A percentile compares a stretch with the other conserved stretches of the same genome.
These are phyloP conservation scores for Hypoxylon perforatum DNA, from an alignment of 495 filamentous ascomycete species.

Conservation along the genomic window DNA sequence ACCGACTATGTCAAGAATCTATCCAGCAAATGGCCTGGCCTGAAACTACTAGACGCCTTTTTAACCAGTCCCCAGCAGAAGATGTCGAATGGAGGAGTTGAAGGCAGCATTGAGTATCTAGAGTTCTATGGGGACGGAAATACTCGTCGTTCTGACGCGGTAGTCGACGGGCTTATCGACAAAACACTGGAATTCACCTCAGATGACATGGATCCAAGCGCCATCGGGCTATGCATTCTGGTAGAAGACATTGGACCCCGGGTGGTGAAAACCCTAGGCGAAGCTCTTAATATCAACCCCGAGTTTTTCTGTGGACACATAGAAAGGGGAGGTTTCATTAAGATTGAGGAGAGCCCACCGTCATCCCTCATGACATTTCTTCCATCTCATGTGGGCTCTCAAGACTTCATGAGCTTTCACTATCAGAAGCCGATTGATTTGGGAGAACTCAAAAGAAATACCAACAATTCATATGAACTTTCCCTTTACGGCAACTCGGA, in stretches of 20 bases:
- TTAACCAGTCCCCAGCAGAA: no score
- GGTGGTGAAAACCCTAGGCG: constrained; percentile 4
- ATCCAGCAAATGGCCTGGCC: no score
- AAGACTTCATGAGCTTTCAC: constrained; percentile 8
- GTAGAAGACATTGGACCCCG: constrained; percentile 16
- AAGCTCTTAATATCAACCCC: constrained; percentile 15
- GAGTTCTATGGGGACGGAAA: constrained; percentile 11
- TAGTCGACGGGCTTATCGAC: not conserved
- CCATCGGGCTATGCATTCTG: constrained; percentile 6
- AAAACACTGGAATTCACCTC: not conserved
- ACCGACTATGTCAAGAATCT: no score
- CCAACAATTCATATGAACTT: constrained; percentile 2
- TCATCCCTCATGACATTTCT: constrained; percentile 10
- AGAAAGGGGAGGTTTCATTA: constrained; percentile 1
- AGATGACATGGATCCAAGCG: not conserved
- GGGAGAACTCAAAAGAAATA: constrained; percentile 7
- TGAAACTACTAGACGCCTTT: no score
- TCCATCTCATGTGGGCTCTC: constrained; percentile 11
- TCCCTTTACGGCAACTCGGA: not conserved
- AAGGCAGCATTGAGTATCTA: not conserved
- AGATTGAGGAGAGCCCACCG: constrained; percentile 11
- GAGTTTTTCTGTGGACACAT: constrained; percentile 19
- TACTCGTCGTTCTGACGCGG: not conserved
- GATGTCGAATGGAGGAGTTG: no score
- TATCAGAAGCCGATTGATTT: constrained; percentile 18